Conservation (phyloP, 345 rosid genomes). For the Acer campestre region DNA sequence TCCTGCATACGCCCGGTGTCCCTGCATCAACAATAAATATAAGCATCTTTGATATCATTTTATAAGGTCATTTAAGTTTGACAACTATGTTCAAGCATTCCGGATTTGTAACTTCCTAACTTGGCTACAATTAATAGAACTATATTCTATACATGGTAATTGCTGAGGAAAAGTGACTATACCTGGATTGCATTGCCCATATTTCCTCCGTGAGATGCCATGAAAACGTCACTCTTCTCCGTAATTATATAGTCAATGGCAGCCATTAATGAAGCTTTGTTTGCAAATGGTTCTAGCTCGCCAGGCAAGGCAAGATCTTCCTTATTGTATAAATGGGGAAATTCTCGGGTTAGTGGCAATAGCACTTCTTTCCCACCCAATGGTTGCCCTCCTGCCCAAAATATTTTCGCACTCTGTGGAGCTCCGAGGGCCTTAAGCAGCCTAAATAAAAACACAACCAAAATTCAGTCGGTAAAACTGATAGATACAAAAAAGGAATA, state of each 20-base stretch:
- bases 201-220: conserved; percentile 99
- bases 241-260: conserved; percentile 87
- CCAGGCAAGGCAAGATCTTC: conserved; percentile 78
- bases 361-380: conserved; percentile 83
- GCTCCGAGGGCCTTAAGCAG: conserved; percentile 95
- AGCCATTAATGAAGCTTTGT: conserved; percentile 84
- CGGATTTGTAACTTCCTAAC: neutral
- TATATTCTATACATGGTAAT: neutral
- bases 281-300: conserved; percentile 77
- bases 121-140: neutral
- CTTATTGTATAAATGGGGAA: conserved; percentile 77
- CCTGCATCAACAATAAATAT: conserved; percentile 46
- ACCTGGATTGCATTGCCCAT: conserved; percentile 98
- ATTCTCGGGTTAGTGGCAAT: conserved; percentile 62
- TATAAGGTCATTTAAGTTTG: neutral
- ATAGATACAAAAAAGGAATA: neutral
- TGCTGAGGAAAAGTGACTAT: neutral
- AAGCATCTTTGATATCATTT: neutral
- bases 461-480: conserved; percentile 7
- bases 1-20: conserved; percentile 82
- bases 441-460: conserved; percentile 38
- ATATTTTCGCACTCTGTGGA: conserved; percentile 64
- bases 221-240: conserved; percentile 82
- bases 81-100: neutral
- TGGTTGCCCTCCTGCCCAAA: conserved; percentile 97